Conservation (phyloP, 1,139 yeast species). For the Nakaseomyces delphensis region DNA sequence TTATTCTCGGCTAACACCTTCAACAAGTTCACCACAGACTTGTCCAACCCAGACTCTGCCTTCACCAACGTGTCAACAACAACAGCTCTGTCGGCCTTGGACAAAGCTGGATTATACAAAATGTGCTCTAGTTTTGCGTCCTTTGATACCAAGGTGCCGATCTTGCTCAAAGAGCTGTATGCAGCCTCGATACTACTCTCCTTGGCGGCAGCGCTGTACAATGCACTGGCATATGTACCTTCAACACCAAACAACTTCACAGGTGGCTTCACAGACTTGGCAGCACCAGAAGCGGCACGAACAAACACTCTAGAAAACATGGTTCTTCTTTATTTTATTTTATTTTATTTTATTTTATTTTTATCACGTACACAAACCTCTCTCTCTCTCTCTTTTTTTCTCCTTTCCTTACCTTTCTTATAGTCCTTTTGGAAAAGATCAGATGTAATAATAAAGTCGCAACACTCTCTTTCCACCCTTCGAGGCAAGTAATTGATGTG, state of each 20-base stretch:
- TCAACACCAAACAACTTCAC: constrained; percentile 91
- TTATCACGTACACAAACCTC: neutral
- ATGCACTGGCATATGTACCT: constrained; percentile 94
- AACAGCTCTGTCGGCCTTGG: constrained; percentile 61
- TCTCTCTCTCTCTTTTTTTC: neutral
- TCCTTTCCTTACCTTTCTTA: neutral
- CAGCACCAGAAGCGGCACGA: constrained; percentile 57
- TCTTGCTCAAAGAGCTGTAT: constrained; percentile 53
- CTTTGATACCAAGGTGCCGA: constrained; percentile 47
- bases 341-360: neutral
- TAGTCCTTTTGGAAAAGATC: too few species aligned
- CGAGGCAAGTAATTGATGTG: too few species aligned
- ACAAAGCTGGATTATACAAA: constrained; percentile 77
- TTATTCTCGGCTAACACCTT: constrained; percentile 87
- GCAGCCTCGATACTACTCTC: constrained; percentile 69
- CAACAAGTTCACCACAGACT: constrained; percentile 72
- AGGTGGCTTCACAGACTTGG: constrained; percentile 59
- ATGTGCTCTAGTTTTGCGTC: constrained; percentile 58
- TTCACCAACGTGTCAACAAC: constrained; percentile 55
- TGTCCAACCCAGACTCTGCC: constrained; percentile 48
- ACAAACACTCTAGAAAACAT: constrained; percentile 61
- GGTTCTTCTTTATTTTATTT: neutral
- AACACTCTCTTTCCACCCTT: too few species aligned
- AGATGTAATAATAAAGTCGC: too few species aligned
- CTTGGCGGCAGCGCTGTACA: constrained; percentile 86